A percentile compares a stretch with the other conserved stretches of the same genome.
These are phyloP conservation scores for Talaromyces sp. DNA, from an alignment of 2,329 filamentous ascomycete genomes.

Conservation along the genomic window DNA sequence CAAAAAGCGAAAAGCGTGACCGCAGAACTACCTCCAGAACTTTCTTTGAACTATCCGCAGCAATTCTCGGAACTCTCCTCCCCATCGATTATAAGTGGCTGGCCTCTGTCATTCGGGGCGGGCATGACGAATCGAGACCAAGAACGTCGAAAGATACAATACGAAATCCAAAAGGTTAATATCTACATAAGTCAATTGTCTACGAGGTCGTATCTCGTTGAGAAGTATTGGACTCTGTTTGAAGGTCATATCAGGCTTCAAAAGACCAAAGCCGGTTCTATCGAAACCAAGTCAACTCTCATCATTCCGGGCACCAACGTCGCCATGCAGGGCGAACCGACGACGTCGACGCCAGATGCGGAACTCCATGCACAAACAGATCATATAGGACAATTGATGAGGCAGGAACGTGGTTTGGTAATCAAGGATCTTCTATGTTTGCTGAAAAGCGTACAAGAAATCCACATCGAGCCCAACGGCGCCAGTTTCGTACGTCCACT, in stretches of 20 bases:
- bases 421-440: constrained; percentile 74
- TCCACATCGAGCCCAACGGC: constrained; percentile 74
- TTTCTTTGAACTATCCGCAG: constrained; percentile 51
- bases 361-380: constrained; percentile 41
- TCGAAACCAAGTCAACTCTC: not conserved
- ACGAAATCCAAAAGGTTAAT: constrained; percentile 89
- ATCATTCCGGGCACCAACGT: constrained; percentile 20
- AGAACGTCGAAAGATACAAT: constrained; percentile 55
- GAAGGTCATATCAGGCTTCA: constrained; percentile 54
- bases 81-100: constrained; percentile 26
- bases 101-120: constrained; percentile 22
- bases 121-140: constrained; percentile 3
- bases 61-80: constrained; percentile 37
- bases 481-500: constrained; percentile 57
- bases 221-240: constrained; percentile 76
- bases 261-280: constrained; percentile 12
- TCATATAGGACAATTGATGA: constrained; percentile 62
- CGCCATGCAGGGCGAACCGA: constrained; percentile 21
- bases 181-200: constrained; percentile 78
- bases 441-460: constrained; percentile 72
- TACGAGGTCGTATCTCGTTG: constrained; percentile 79
- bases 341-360: constrained; percentile 27
- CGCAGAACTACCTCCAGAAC: constrained; percentile 64
- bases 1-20: constrained; percentile 66
- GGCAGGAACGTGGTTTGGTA: constrained; percentile 73